Base-by-base conservation (phyloP, 352 stramenopile genomes). In the Nothophytophthora sp. region DNA sequence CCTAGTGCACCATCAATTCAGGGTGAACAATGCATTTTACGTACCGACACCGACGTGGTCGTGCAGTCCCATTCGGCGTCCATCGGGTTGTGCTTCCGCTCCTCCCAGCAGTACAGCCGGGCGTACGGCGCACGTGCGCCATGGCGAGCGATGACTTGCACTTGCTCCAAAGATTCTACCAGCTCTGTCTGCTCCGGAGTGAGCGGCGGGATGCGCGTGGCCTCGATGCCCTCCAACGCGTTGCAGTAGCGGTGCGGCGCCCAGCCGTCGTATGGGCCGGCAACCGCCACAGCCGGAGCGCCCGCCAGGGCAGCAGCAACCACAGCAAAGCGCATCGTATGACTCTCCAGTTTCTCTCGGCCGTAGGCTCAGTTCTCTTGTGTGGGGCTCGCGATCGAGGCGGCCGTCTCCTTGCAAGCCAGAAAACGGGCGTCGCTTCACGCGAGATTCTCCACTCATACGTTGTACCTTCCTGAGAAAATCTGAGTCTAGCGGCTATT, bases 211-310 rank as follows among this genome's bases (percentile, higher is more conserved):
- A 95, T 90, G 32, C 65, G 67, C 28, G 75, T 61, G 19, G 60
- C 59, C 18, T 76, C 76, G 54, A 92, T 92, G 60, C 58, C 50
- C 15, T 79, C 62, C 23, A 90, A 63, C 30, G 74, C 70, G 30
- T 92, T 92, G 56, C 84, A 95, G 71, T 95, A 95, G 34, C 67
- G 76, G 33, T 92, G 84, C 34, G 81, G 80, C 50, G 81, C 67
- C 84, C 84, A 95, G 23, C 70, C 73, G 46, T 95, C 81, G 45
- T 86, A 95, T 12, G 69, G 71, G 0, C 71, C 63, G 11, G 72
- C 70, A 5, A 46, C 43, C 23, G 55, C 57, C 16, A 19, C 40
- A 10, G 39, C 25, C 11, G 52, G 28, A 12, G 51, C 42, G 19
- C 32, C 41, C 23, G 54, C 62, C 32, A 67, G 9, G 7, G 37